A percentile compares a stretch with the other conserved stretches of the same genome.
These are phyloP conservation scores for Lenzites betulinus DNA, from an alignment of 768 basidiomycete species.

Conservation along the genomic window DNA sequence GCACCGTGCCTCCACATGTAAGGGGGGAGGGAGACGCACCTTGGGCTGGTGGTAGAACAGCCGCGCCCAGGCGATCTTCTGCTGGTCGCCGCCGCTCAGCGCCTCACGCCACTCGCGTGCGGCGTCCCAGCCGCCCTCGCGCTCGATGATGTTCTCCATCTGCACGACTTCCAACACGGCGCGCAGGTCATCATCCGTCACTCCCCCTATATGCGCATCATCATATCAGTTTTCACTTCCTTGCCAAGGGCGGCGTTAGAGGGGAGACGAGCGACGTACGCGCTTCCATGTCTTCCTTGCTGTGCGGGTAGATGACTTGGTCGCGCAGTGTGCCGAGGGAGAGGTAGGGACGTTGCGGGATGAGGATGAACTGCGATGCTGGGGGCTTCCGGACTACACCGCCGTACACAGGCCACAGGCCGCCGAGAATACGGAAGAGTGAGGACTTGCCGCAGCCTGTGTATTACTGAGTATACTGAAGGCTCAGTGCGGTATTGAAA, in stretches of 20 bases:
- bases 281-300: slow-evolving; percentile 72
- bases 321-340: slow-evolving; percentile 91
- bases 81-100: slow-evolving; percentile 93
- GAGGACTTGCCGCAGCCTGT: slow-evolving; percentile 86
- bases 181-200: slow-evolving; percentile 75
- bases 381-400: slow-evolving; percentile 90
- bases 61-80: slow-evolving; percentile 96
- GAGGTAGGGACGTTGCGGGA: slow-evolving; percentile 96
- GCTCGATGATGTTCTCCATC: slow-evolving; percentile 83
- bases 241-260: background rate
- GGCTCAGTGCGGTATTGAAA: background rate
- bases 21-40: slow-evolving; percentile 42
- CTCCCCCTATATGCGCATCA: slow-evolving; percentile 48
- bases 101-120: slow-evolving; percentile 93
- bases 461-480: background rate
- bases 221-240: background rate
- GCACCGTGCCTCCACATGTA: background rate
- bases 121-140: slow-evolving; percentile 95
- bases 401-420: slow-evolving; percentile 89
- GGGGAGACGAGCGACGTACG: slow-evolving; percentile 49
- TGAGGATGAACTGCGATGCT: slow-evolving; percentile 86
- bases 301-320: slow-evolving; percentile 95
- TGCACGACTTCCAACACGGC: slow-evolving; percentile 75
- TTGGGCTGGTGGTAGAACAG: slow-evolving; percentile 95
- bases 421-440: slow-evolving; percentile 93